Base-by-base conservation (phyloP, 768 basidiomycete genomes). In the Tulasnella sp. region DNA sequence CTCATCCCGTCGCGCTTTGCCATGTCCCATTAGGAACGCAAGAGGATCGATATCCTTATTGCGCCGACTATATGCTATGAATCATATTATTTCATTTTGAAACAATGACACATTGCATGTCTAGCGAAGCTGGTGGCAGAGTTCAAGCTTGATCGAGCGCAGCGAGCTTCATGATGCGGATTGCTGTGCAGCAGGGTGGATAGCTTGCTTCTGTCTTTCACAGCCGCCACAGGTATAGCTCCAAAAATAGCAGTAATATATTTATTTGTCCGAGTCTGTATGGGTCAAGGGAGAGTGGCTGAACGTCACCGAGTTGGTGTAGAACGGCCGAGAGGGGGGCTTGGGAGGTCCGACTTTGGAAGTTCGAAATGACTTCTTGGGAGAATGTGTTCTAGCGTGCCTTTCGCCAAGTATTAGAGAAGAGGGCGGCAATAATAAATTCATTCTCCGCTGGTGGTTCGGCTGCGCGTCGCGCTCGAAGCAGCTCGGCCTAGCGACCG, bases 31-130 rank as follows among this genome's bases (percentile, higher is more conserved):
- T 14, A 46, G 46, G 18, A 46, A 14, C 12, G 14, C 46, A 18
- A 46, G 16, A 46, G 46, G 46, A 46, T 18, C 16, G 22, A 42
- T 37, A 79, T 73, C 78, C 20, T 46, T 74, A 14, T n/a, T 79
- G 28, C 11, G 16, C 28, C 41, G 44, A 37, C 11, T 16, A 2
- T 74, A 18, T 40, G n/a, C 4, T 60, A 41, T 31, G 42, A 34
- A 44, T 37, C 72, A 60, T 11, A 44, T 44, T 41, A n/a, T 0
- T 20, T 31, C 72, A 24, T 40, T 74, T 3, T 28, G 28, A 2
- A 9, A n/a, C 40, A 5, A 74, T 40, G 78, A 79, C 72, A 1
- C 72, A 1, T 54, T 79, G 6, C 12, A 69, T 8, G 78, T 37
- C 34, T 72, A 8, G 22, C n/a, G 1, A 48, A 44, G 58, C 24